Evolutionary conservation across 202 grass and related monocot species (phyloP).

Genomic region (Setaria italica): DNA sequence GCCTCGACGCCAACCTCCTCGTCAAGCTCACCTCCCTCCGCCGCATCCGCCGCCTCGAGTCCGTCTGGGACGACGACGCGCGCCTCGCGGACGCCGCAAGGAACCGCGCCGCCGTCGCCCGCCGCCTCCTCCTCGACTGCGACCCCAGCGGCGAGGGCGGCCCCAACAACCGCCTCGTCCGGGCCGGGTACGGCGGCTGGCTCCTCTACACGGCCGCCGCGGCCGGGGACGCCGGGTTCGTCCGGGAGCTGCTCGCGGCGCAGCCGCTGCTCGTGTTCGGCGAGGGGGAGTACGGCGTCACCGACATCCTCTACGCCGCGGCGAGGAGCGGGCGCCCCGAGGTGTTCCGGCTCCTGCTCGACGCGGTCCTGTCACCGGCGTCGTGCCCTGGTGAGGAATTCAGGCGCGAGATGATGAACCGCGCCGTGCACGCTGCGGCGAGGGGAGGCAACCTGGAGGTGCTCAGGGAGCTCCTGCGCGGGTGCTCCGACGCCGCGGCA

Average conservation of each 20-base stretch:
- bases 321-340: constrained; percentile 64
- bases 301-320: constrained; percentile 83
- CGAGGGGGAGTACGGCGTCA: constrained; percentile 94
- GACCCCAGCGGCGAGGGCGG: neutral
- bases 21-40: constrained; percentile 94
- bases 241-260: constrained; percentile 62
- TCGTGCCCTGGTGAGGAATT: constrained; percentile 45
- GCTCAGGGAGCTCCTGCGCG: constrained; percentile 72
- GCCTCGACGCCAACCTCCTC: constrained; percentile 85
- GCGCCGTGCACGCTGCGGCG: constrained; percentile 76
- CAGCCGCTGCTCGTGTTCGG: constrained; percentile 81
- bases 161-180: constrained; percentile 64
- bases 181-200: constrained; percentile 89
- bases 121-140: constrained; percentile 67
- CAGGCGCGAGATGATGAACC: constrained; percentile 72
- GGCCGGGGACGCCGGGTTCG: constrained; percentile 70
- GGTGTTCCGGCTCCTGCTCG: constrained; percentile 73
- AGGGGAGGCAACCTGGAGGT: constrained; percentile 81
- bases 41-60: constrained; percentile 89
- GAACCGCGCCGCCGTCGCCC: constrained; percentile 72
- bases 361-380: constrained; percentile 38
- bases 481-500: constrained; percentile 53
- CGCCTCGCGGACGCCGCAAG: constrained; percentile 62
- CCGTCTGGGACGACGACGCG: constrained; percentile 94
- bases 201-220: constrained; percentile 89